Percentiles rank a stretch among this genome's conserved stretches.
These are phyloP conservation scores for Xylariales sp. DNA, from an alignment of 2,329 filamentous ascomycete species.

Conservation along the genomic window DNA sequence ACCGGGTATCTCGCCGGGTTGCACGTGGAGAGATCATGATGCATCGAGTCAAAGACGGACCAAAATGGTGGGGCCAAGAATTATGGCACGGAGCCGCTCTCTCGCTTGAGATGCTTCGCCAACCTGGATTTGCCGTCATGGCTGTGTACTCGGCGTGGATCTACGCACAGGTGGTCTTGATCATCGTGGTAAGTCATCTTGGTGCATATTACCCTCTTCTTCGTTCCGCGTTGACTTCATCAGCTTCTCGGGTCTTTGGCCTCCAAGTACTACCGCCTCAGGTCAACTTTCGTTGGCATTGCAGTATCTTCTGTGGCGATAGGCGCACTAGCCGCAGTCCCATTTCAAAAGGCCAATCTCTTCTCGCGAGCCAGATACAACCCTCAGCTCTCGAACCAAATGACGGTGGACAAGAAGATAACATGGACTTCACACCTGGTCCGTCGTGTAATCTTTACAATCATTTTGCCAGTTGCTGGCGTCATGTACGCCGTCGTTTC, in stretches of 20 bases:
- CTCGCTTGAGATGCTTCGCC: conserved; percentile 64
- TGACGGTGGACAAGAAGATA: conserved; percentile 59
- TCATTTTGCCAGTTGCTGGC: conserved; percentile 61
- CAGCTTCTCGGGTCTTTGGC: conserved; percentile 64
- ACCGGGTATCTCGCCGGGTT: conserved; percentile 51
- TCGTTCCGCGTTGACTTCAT: conserved; percentile 1
- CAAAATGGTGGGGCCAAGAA: conserved; percentile 74
- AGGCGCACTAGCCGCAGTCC: conserved; percentile 65
- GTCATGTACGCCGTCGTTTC: conserved; percentile 65
- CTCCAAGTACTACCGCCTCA: conserved; percentile 62
- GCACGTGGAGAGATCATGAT: conserved; percentile 72
- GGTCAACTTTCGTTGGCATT: conserved; percentile 61
- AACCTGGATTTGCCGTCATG: conserved; percentile 69
- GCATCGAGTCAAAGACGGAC: conserved; percentile 66
- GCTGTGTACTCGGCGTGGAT: conserved; percentile 74
- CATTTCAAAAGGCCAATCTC: conserved; percentile 66
- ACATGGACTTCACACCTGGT: conserved; percentile 69
- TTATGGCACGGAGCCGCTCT: conserved; percentile 65
- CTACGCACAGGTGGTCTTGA: conserved; percentile 68
- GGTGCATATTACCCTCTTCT: background rate
- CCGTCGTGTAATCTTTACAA: conserved; percentile 62
- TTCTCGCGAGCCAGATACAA: conserved; percentile 62
- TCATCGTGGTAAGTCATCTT: conserved; percentile 48
- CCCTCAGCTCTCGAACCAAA: conserved; percentile 58
- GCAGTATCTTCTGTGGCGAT: conserved; percentile 62